Evolutionary conservation across 2,329 filamentous ascomycete genomes (phyloP).

Genomic region (Epichloe gansuensis): DNA sequence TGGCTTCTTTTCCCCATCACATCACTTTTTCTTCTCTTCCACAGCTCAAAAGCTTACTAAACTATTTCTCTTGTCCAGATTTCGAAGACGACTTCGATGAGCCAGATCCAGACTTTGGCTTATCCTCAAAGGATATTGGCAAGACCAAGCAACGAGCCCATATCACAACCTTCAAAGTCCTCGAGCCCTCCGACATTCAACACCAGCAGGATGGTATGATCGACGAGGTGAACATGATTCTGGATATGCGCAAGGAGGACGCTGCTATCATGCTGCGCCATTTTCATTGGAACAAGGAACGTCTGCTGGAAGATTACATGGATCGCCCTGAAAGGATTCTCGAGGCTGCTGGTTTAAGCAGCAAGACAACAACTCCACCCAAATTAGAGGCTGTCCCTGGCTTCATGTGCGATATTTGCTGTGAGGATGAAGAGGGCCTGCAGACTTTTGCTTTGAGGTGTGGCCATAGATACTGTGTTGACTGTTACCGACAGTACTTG

Average conservation of each 20-base stretch:
- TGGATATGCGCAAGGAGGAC: conserved; percentile 80
- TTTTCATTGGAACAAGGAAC: conserved; percentile 93
- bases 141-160: conserved; percentile 64
- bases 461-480: conserved; percentile 81
- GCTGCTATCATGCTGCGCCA: conserved; percentile 80
- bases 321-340: conserved; percentile 68
- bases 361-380: conserved; percentile 46
- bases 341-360: conserved; percentile 70
- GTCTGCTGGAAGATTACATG: conserved; percentile 92
- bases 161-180: conserved; percentile 75
- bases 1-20: conserved; percentile 4
- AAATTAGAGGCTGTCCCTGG: conserved; percentile 58
- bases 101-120: conserved; percentile 40
- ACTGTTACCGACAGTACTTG: conserved; percentile 87
- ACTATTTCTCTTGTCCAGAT: conserved; percentile 25
- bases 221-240: conserved; percentile 78
- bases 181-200: conserved; percentile 69
- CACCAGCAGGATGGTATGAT: conserved; percentile 76
- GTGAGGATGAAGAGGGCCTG: conserved; percentile 67
- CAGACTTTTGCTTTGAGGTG: conserved; percentile 90
- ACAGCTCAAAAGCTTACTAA: neutral
- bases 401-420: conserved; percentile 93
- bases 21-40: neutral
- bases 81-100: conserved; percentile 44
- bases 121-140: conserved; percentile 47